phyloP scores from a whole-genome alignment of 257 asterid species.

The Plantago major region DNA sequence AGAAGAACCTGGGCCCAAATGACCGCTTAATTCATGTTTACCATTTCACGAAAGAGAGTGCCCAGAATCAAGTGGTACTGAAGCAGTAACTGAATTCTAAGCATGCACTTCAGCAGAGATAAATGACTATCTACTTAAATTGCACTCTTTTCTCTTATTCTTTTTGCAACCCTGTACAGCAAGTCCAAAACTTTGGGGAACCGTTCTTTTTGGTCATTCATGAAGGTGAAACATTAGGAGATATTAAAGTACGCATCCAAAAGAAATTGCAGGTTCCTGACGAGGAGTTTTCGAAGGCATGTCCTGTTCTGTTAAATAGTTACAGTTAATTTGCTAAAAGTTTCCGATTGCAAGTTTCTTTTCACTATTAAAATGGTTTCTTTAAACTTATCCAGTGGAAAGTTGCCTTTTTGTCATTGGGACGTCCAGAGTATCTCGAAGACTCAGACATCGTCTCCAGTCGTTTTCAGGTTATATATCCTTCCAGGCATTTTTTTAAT shows the following conservation, averaged over 20 bases:
- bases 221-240: constrained; percentile 86
- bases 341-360: not conserved
- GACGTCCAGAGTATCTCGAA: constrained; percentile 93
- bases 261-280: constrained; percentile 83
- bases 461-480: constrained; percentile 76
- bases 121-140: not conserved
- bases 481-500: not conserved
- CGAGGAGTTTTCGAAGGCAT: constrained; percentile 87
- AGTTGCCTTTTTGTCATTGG: constrained; percentile 83
- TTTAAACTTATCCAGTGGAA: constrained; percentile 65
- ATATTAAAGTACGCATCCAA: constrained; percentile 77
- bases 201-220: constrained; percentile 88
- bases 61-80: constrained; percentile 82
- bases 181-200: constrained; percentile 91
- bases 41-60: constrained; percentile 72
- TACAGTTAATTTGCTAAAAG: constrained; percentile 1
- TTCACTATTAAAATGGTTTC: constrained; percentile 6
- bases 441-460: constrained; percentile 74
- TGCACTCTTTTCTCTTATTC: constrained; percentile 8
- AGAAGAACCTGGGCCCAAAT: constrained; percentile 75
- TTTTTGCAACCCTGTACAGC: constrained; percentile 36
- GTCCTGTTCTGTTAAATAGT: not conserved
- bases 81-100: constrained; percentile 15
- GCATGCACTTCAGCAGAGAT: constrained; percentile 1
- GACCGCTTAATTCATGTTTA: constrained; percentile 79